phyloP scores from a whole-genome alignment of 495 filamentous ascomycete genomes.

The Lepraria neglecta region DNA sequence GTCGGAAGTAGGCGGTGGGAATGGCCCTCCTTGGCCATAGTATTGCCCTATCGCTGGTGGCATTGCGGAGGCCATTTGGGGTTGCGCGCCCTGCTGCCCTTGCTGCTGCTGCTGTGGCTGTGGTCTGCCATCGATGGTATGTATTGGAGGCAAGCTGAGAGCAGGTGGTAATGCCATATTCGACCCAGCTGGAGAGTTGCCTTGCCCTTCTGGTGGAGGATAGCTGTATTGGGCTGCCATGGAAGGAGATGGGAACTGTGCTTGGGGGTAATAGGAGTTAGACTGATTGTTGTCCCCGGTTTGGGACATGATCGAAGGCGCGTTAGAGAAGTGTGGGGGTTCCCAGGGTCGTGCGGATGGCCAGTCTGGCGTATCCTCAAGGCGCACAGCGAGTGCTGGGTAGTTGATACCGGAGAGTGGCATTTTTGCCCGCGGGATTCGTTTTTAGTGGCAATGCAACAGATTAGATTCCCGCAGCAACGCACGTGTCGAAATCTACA shows the following conservation, averaged over 20 bases:
- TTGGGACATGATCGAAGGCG: constrained; percentile 22
- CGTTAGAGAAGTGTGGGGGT: constrained; percentile 17
- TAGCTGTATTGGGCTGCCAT: constrained; percentile 53
- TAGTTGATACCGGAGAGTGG: constrained; percentile 11
- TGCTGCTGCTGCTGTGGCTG: constrained; percentile 39
- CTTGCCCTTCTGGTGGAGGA: constrained; percentile 41
- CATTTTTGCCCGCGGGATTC: constrained; percentile 11
- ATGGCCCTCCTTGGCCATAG: constrained; percentile 30
- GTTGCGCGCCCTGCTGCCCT: constrained; percentile 31
- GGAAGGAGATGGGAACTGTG: constrained; percentile 51
- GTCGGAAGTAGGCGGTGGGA: constrained; percentile 36
- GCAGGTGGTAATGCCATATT: constrained; percentile 42
- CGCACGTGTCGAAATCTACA: constrained; percentile 10
- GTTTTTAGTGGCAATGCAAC: constrained; percentile 11
- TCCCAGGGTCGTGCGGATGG: constrained; percentile 4
- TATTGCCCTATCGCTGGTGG: constrained; percentile 36
- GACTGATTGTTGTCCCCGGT: constrained; percentile 26
- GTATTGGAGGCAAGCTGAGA: constrained; percentile 62
- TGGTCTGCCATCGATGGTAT: constrained; percentile 35
- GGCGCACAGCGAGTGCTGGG: constrained; percentile 12
- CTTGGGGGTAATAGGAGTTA: constrained; percentile 49
- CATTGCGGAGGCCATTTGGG: constrained; percentile 37
- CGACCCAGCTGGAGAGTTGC: constrained; percentile 43
- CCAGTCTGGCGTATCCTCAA: constrained; percentile 15
- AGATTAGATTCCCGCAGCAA: constrained; percentile 14